Conservation (phyloP, 805 yeast genomes). For the Ogataea trehaloabstinens region DNA sequence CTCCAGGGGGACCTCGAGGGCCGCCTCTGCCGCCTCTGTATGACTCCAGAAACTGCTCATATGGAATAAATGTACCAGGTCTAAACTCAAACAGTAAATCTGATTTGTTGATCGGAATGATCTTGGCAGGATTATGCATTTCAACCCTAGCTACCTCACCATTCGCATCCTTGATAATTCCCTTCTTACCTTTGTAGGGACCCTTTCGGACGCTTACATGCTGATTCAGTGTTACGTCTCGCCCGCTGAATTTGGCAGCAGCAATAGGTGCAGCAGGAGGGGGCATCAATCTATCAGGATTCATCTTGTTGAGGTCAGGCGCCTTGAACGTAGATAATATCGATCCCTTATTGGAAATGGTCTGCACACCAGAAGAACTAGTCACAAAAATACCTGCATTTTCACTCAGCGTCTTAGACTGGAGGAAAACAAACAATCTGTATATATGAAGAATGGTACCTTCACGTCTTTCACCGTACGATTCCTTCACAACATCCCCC, state of each 20-base stretch:
- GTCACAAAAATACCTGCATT: conserved; percentile 91
- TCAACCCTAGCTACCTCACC: conserved; percentile 91
- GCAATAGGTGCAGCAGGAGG: conserved; percentile 58
- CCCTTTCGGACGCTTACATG: conserved; percentile 84
- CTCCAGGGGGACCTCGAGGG: not conserved
- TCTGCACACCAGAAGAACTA: conserved; percentile 70
- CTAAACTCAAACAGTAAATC: conserved; percentile 70
- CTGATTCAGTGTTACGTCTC: conserved; percentile 79
- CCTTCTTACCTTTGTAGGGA: conserved; percentile 93
- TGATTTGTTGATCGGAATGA: conserved; percentile 76
- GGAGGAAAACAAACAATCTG: conserved; percentile 74
- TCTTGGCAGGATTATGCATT: conserved; percentile 87
- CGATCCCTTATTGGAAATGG: conserved; percentile 79
- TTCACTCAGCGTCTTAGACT: conserved; percentile 75
- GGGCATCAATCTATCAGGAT: conserved; percentile 67
- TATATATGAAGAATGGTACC: conserved; percentile 87
- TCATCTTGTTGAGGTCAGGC: conserved; percentile 80
- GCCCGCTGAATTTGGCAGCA: conserved; percentile 57
- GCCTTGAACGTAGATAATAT: conserved; percentile 51
- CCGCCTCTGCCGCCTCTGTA: conserved; percentile 35
- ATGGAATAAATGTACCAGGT: conserved; percentile 70
- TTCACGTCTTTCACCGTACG: conserved; percentile 78
- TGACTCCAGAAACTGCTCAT: conserved; percentile 66
- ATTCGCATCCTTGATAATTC: conserved; percentile 90
- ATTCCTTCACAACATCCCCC: conserved; percentile 92